phyloP scores from a whole-genome alignment of 2,329 filamentous ascomycete species.

The Talaromyces albobiverticillius region DNA sequence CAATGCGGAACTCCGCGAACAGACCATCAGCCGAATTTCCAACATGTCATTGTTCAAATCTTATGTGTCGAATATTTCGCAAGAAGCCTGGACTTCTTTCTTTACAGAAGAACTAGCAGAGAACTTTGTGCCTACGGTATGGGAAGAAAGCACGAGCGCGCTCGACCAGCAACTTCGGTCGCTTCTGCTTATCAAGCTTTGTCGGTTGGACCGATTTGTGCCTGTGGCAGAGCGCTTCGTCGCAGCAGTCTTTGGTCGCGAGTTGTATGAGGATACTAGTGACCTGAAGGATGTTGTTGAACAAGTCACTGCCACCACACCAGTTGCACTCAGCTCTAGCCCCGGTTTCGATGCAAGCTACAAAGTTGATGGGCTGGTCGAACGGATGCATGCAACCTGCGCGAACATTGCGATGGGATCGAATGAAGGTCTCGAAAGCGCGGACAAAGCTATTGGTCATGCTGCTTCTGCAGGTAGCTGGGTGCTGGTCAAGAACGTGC shows the following conservation, averaged over 20 bases:
- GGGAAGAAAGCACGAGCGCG: conserved; percentile 62
- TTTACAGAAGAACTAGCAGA: conserved; percentile 83
- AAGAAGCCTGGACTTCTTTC: conserved; percentile 75
- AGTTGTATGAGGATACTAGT: conserved; percentile 77
- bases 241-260: conserved; percentile 75
- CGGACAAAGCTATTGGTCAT: conserved; percentile 91
- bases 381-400: conserved; percentile 76
- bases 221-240: conserved; percentile 92
- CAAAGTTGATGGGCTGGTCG: conserved; percentile 94
- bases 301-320: conserved; percentile 78
- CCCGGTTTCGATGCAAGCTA: conserved; percentile 98
- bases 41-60: conserved; percentile 73
- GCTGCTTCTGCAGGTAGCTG: conserved; percentile 89
- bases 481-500: conserved; percentile 99
- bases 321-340: conserved; percentile 88
- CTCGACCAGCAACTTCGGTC: conserved; percentile 76
- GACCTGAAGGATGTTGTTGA: conserved; percentile 82
- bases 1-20: conserved; percentile 60
- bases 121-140: conserved; percentile 72
- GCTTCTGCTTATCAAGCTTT: conserved; percentile 88
- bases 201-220: conserved; percentile 92
- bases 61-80: conserved; percentile 60
- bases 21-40: conserved; percentile 65
- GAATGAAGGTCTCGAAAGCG: conserved; percentile 85
- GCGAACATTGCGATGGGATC: conserved; percentile 99